Evolutionary conservation across 768 basidiomycete species (phyloP).

Genomic region (Boletus huronensis): DNA sequence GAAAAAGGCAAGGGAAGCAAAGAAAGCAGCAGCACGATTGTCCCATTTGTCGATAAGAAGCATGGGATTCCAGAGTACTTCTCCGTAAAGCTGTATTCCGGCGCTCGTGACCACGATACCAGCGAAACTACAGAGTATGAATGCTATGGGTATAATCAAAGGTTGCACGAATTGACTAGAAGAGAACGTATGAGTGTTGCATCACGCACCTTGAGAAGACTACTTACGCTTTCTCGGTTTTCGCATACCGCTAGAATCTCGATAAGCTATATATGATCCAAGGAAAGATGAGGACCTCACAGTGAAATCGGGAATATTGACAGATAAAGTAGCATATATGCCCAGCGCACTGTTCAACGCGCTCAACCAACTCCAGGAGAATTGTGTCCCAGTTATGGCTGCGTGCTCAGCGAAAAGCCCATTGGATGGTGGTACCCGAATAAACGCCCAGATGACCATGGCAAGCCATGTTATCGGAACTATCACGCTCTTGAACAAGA

Average conservation of each 20-base stretch:
- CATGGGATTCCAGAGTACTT: slow-evolving; percentile 71
- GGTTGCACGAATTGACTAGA: slow-evolving; percentile 69
- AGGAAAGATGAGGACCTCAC: slow-evolving; percentile 21
- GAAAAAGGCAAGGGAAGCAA: slow-evolving; percentile 68
- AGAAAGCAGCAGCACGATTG: slow-evolving; percentile 84
- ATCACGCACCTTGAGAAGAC: neutral
- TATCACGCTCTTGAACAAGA: slow-evolving; percentile 62
- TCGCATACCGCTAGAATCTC: slow-evolving; percentile 62
- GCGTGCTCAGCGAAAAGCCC: slow-evolving; percentile 59
- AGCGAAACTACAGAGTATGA: slow-evolving; percentile 72
- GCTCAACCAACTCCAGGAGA: slow-evolving; percentile 75
- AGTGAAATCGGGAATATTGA: slow-evolving; percentile 87
- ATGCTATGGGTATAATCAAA: slow-evolving; percentile 72
- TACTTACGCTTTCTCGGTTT: slow-evolving; percentile 57
- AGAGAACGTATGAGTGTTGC: neutral
- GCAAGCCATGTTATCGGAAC: slow-evolving; percentile 65
- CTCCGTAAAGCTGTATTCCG: slow-evolving; percentile 67
- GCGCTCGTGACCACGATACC: slow-evolving; percentile 81
- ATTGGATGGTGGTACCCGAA: slow-evolving; percentile 55
- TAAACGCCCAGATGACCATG: slow-evolving; percentile 77
- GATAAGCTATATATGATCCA: neutral
- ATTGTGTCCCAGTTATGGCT: slow-evolving; percentile 48
- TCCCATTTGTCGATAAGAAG: slow-evolving; percentile 76
- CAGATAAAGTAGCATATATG: slow-evolving; percentile 65
- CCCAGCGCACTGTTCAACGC: slow-evolving; percentile 78